Percentiles rank a stretch among this genome's conserved stretches.
Evolutionary conservation across 2,329 filamentous ascomycete species (phyloP).

Genomic region (Botryotinia calthae): DNA sequence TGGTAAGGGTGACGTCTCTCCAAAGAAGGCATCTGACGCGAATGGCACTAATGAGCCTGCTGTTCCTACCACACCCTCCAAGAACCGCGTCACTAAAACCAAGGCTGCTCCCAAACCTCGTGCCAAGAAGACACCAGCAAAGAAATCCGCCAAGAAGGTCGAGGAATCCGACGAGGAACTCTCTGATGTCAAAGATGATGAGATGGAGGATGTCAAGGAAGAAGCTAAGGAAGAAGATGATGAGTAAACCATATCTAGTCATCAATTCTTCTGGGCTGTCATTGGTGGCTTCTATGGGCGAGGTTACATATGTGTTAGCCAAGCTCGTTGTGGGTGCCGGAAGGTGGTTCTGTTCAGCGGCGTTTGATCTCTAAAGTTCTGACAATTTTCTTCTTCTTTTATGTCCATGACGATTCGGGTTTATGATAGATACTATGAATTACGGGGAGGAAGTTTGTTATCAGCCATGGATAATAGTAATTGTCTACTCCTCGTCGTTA

Average conservation of each 20-base stretch:
- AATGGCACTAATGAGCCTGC: conserved; percentile 18
- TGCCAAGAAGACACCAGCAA: conserved; percentile 22
- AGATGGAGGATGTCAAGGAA: neutral
- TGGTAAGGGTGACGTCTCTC: neutral
- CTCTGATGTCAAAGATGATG: conserved; percentile 9
- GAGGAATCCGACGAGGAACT: conserved; percentile 12
- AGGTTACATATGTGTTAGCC: neutral
- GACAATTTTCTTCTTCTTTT: neutral
- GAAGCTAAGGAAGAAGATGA: conserved; percentile 2
- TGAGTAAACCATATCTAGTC: neutral
- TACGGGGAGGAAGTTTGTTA: neutral
- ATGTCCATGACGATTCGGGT: neutral
- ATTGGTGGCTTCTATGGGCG: neutral
- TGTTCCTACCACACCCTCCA: conserved; percentile 17
- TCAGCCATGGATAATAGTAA: conserved; percentile 4
- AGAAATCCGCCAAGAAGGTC: conserved; percentile 25
- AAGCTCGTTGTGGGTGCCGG: neutral
- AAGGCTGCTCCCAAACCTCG: conserved; percentile 13
- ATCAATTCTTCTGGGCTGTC: neutral
- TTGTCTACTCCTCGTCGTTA: neutral
- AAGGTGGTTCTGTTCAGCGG: conserved; percentile 3
- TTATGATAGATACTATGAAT: neutral
- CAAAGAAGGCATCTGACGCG: conserved; percentile 16
- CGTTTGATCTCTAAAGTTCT: neutral
- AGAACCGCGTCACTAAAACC: conserved; percentile 23